Evolutionary conservation across 2,329 filamentous ascomycete species (phyloP), one percentile per base, ranked within the genome.

Genomic region (Diaporthe capsici): DNA sequence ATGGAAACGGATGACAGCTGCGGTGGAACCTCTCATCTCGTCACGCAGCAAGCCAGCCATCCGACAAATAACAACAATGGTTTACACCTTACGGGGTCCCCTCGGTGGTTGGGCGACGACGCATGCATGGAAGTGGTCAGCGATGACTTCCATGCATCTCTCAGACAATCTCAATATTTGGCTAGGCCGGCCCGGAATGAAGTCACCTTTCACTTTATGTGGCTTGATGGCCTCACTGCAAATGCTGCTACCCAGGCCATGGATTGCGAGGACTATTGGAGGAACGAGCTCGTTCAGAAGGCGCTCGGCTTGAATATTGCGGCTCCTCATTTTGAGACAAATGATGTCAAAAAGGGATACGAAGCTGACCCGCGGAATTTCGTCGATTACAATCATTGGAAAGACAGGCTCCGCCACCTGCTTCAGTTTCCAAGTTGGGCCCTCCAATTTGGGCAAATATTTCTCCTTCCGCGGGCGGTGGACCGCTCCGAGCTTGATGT

Each of bases 1-100:
- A 65, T 65, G 42, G 61, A 65, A 65, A 22, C 61, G 10, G 61
- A 65, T 22, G 61, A 65, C 42, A 34, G 17, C 61, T 49, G 20
- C 22, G 9, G 31, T 20, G 42, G 42, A 4, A 3, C 10, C 3
- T 31, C 61, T 49, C 25, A n/a, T 49, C 25, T 31, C 15, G 15
- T 8, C 28, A 12, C 15, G 17, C 15, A 31, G 17, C 39, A 22
- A 49, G 39, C 2, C 39, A 49, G 39, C 60, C 6, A 44, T 44
- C 20, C 13, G 20, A n/a, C 15, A 17, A 5, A 58, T 12, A 58
- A 2, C 55, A 37, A 58, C 31, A 2, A 4, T 58, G 55, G 28
- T 3, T 22, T 12, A 31, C 7, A 22, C 4, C 20, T 25, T 10
- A 10, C 13, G 31, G 17, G 1, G 7, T 47, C 42, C 42, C 25